phyloP scores from a whole-genome alignment of 805 yeast genomes.

The Kazachstania kunashirensis region DNA sequence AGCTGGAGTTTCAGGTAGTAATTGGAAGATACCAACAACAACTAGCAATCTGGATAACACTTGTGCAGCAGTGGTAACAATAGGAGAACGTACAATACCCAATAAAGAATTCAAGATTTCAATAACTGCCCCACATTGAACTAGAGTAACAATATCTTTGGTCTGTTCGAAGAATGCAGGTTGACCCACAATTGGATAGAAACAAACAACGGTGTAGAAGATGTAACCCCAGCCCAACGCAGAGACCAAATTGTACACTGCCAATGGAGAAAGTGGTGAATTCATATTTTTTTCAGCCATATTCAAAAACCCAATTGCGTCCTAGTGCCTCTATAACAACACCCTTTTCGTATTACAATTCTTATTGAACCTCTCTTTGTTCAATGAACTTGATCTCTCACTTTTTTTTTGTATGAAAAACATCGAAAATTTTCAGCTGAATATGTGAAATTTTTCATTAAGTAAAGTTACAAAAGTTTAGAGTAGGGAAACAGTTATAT shows the following conservation, averaged over 20 bases:
- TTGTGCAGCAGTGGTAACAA: constrained; percentile 76
- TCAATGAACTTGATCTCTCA: no score
- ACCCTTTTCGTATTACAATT: no score
- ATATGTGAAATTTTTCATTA: no score
- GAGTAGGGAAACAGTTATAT: no score
- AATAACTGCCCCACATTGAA: constrained; percentile 71
- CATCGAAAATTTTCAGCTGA: no score
- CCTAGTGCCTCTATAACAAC: no score
- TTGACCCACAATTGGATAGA: constrained; percentile 44
- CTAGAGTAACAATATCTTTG: constrained; percentile 44
- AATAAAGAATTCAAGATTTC: constrained; percentile 70
- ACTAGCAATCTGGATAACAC: constrained; percentile 76
- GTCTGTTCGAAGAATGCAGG: constrained; percentile 57
- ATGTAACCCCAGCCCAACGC: constrained; percentile 47
- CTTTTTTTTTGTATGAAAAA: no score
- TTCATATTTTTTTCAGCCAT: constrained; percentile 18
- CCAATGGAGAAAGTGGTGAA: constrained; percentile 26
- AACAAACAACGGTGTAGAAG: constrained; percentile 34
- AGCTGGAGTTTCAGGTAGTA: constrained; percentile 59
- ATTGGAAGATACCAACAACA: constrained; percentile 70
- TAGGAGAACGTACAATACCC: constrained; percentile 79
- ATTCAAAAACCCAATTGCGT: no score
- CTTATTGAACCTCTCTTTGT: no score
- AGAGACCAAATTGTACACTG: constrained; percentile 43
- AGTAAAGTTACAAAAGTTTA: no score